Conservation (phyloP, 2,329 filamentous ascomycete genomes). For the Verticillium albo-atrum region DNA sequence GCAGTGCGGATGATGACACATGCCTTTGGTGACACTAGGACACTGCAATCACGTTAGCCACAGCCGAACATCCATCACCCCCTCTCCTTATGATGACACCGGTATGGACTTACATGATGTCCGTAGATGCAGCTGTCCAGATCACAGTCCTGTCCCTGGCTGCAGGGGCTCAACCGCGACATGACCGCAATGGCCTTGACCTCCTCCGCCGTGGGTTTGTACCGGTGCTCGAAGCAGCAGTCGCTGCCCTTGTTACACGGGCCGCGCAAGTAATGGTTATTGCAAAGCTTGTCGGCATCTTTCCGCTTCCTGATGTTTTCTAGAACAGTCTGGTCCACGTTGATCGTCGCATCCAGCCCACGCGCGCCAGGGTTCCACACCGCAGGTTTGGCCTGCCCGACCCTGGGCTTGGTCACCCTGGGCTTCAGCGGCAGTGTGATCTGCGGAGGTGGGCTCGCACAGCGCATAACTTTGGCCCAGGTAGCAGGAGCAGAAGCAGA, state of each 20-base stretch:
- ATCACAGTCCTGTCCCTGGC: constrained; percentile 53
- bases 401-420: constrained; percentile 14
- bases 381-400: constrained; percentile 14
- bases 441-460: constrained; percentile 36
- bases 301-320: constrained; percentile 54
- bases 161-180: constrained; percentile 54
- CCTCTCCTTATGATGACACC: background rate
- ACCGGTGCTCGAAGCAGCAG: constrained; percentile 54
- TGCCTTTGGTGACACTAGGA: constrained; percentile 45
- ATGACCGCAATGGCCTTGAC: constrained; percentile 51
- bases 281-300: constrained; percentile 54
- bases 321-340: constrained; percentile 38
- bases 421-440: constrained; percentile 36
- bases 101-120: constrained; percentile 47
- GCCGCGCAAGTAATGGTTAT: constrained; percentile 56
- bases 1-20: constrained; percentile 51
- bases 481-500: too few species aligned
- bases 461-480: constrained; percentile 37
- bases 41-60: constrained; percentile 31
- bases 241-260: constrained; percentile 49
- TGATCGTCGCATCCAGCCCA: constrained; percentile 49
- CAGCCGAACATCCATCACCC: background rate
- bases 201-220: constrained; percentile 49
- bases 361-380: constrained; percentile 50
- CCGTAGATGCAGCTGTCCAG: constrained; percentile 58